Conservation (phyloP, 2,329 filamentous ascomycete species). For the Xenoacremonium recifei region DNA sequence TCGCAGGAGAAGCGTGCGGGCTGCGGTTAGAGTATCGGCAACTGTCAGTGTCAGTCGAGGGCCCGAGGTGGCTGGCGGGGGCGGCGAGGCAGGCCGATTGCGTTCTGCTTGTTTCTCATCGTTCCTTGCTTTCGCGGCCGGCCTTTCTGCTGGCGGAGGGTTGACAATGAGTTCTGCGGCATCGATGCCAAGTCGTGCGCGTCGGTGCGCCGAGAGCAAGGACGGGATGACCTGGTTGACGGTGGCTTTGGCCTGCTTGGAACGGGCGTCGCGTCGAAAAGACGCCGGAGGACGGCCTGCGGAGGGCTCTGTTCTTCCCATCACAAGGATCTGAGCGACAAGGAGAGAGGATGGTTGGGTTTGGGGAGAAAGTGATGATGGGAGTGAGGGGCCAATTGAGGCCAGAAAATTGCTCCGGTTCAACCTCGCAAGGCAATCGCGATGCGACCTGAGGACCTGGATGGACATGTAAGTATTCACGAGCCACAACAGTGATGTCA, state of each 20-base stretch:
- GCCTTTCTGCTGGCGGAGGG: conserved; percentile 15
- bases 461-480: no score
- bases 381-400: no score
- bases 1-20: conserved; percentile 23
- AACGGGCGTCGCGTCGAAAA: conserved; percentile 36
- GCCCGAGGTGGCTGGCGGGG: background rate
- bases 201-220: conserved; percentile 50
- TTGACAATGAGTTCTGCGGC: conserved; percentile 46
- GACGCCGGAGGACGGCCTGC: conserved; percentile 19
- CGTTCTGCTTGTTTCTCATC: background rate
- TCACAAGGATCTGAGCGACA: conserved; percentile 1
- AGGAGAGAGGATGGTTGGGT: background rate
- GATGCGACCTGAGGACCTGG: no score
- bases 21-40: conserved; percentile 54
- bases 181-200: conserved; percentile 54
- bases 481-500: no score
- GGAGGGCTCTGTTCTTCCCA: conserved; percentile 26
- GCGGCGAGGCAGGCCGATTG: background rate
- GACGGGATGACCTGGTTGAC: conserved; percentile 60
- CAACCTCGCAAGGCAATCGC: no score
- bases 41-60: conserved; percentile 45
- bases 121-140: background rate
- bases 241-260: conserved; percentile 57
- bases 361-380: no score
- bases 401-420: no score